Evolutionary conservation across 2,329 filamentous ascomycete species (phyloP).

Genomic region (Sclerotiophoma versabilis): DNA sequence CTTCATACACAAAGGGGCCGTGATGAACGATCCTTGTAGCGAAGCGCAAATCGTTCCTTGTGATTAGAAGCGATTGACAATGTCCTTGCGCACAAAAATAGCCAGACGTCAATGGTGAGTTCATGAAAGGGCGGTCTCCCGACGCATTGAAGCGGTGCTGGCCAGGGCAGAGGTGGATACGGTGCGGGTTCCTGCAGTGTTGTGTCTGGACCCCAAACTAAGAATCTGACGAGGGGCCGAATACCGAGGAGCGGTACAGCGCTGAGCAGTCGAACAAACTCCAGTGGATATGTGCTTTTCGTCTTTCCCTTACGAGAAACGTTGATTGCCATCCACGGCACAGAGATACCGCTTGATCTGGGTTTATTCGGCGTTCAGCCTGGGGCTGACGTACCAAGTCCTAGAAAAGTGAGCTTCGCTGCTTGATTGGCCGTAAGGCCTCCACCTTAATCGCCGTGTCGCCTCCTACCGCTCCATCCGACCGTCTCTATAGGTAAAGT

Average conservation of each 20-base stretch:
- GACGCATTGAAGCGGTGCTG: slow-evolving; percentile 13
- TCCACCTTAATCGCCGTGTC: not conserved
- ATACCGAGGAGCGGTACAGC: slow-evolving; percentile 12
- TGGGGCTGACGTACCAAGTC: not conserved
- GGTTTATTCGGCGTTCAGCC: slow-evolving; percentile 5
- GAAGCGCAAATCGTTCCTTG: not conserved
- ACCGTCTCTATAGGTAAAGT: not conserved
- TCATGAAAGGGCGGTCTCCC: slow-evolving; percentile 7
- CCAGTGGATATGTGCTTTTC: not conserved
- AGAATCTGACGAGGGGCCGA: slow-evolving; percentile 9
- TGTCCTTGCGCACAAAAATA: slow-evolving; percentile 5
- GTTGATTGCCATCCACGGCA: not conserved
- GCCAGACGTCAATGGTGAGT: slow-evolving; percentile 2
- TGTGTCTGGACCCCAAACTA: slow-evolving; percentile 17
- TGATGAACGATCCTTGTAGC: not conserved
- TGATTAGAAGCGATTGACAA: not conserved
- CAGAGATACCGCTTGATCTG: not conserved
- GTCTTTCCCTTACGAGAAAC: not conserved
- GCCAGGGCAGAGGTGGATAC: slow-evolving; percentile 10
- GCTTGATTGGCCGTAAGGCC: slow-evolving; percentile 1
- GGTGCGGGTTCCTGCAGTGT: slow-evolving; percentile 15
- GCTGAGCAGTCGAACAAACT: not conserved
- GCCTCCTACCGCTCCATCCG: not conserved
- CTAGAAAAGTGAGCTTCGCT: not conserved
- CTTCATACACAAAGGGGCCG: not conserved